Evolutionary conservation across 2,329 filamentous ascomycete genomes (phyloP).

Genomic region (Hypoxylon sp.): DNA sequence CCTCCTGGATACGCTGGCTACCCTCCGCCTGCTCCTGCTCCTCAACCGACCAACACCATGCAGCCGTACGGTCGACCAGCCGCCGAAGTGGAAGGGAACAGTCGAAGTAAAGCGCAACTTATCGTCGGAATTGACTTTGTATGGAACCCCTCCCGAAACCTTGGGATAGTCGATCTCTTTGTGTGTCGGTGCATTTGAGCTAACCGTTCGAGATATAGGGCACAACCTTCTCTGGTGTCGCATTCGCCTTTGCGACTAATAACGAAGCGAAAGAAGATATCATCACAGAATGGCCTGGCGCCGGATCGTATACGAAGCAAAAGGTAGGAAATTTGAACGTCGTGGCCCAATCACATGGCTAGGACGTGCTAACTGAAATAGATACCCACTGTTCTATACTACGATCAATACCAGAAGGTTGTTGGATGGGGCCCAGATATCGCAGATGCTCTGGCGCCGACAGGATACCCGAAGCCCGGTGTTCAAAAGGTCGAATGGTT

Average conservation of each 20-base stretch:
- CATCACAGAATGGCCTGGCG: slow-evolving; percentile 98
- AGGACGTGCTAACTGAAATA: slow-evolving; percentile 55
- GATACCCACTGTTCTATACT: slow-evolving; percentile 99
- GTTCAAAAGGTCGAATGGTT: slow-evolving; percentile 99
- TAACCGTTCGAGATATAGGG: slow-evolving; percentile 68
- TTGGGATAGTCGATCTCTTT: not conserved
- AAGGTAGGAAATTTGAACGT: slow-evolving; percentile 72
- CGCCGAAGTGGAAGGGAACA: slow-evolving; percentile 87
- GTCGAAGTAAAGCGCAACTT: slow-evolving; percentile 92
- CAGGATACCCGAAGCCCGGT: slow-evolving; percentile 95
- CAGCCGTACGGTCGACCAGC: slow-evolving; percentile 63
- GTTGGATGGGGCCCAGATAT: slow-evolving; percentile 99
- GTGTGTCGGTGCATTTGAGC: slow-evolving; percentile 18
- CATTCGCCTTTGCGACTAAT: slow-evolving; percentile 96
- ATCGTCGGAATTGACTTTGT: slow-evolving; percentile 99
- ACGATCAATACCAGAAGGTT: slow-evolving; percentile 99
- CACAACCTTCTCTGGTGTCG: slow-evolving; percentile 97
- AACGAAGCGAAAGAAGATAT: slow-evolving; percentile 98
- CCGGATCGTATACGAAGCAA: slow-evolving; percentile 97
- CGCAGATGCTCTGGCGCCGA: slow-evolving; percentile 93
- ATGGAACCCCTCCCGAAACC: slow-evolving; percentile 54
- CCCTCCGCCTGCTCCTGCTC: slow-evolving; percentile 59
- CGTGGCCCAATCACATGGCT: slow-evolving; percentile 26
- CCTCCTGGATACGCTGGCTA: slow-evolving; percentile 66
- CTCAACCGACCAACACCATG: slow-evolving; percentile 57